A percentile compares a stretch with the other conserved stretches of the same genome.
Conservation (phyloP, 1,284 basidiomycete genomes). For the Somion occarium region DNA sequence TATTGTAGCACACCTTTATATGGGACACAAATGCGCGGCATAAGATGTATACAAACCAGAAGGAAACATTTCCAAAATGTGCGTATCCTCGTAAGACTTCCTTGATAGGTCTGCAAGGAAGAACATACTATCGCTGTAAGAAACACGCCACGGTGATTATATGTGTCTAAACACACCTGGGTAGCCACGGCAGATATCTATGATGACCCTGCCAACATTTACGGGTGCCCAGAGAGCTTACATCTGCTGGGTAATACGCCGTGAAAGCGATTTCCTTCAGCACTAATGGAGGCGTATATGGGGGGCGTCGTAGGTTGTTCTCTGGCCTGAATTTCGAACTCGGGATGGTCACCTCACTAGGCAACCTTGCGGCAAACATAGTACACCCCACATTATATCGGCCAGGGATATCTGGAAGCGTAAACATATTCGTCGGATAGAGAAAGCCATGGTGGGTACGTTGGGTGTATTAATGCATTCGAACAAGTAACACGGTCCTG, state of each 20-base stretch:
- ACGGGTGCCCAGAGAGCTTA: not conserved
- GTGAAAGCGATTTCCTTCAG: slow-evolving; percentile 57
- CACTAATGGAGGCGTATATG: slow-evolving; percentile 35
- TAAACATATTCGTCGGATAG: slow-evolving; percentile 33
- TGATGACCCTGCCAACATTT: not conserved
- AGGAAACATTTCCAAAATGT: slow-evolving; percentile 38
- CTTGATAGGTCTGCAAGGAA: slow-evolving; percentile 27
- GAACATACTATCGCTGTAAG: not conserved
- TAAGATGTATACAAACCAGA: slow-evolving; percentile 46
- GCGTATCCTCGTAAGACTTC: slow-evolving; percentile 41
- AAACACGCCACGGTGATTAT: not conserved
- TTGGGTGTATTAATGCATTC: too few species aligned
- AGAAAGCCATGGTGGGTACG: too few species aligned
- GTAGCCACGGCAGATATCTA: not conserved
- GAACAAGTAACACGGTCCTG: too few species aligned
- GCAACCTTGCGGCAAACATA: slow-evolving; percentile 43
- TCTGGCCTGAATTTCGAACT: slow-evolving; percentile 30
- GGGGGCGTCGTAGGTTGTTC: slow-evolving; percentile 16
- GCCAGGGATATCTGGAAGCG: slow-evolving; percentile 38
- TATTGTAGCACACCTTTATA: slow-evolving; percentile 19
- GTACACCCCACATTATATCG: slow-evolving; percentile 50
- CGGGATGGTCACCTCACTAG: slow-evolving; percentile 35
- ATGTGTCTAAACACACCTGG: not conserved
- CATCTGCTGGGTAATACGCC: slow-evolving; percentile 50
- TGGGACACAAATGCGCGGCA: slow-evolving; percentile 42